These are phyloP conservation scores for Rhynchospora tenuis DNA, from an alignment of 176 grass and related monocot genomes.

Conservation along the genomic window DNA sequence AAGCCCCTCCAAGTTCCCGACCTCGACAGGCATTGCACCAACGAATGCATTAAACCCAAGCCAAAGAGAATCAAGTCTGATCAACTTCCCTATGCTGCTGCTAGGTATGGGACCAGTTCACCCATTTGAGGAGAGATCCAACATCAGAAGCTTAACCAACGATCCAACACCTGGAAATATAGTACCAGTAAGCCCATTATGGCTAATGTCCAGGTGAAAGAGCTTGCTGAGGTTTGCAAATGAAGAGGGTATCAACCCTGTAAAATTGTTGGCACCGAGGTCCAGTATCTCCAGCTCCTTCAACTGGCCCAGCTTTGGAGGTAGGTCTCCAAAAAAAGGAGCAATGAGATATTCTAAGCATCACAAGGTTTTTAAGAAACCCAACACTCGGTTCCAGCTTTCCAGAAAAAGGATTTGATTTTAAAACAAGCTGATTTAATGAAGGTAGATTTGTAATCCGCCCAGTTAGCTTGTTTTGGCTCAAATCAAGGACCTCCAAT, in stretches of 20 bases:
- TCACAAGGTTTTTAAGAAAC: slow-evolving; percentile 47
- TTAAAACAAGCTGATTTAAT: slow-evolving; percentile 56
- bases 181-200: slow-evolving; percentile 51
- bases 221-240: slow-evolving; percentile 61
- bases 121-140: slow-evolving; percentile 81
- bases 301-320: slow-evolving; percentile 57
- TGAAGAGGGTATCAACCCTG: slow-evolving; percentile 46
- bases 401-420: slow-evolving; percentile 53
- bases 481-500: slow-evolving; percentile 63
- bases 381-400: slow-evolving; percentile 46
- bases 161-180: slow-evolving; percentile 63
- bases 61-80: slow-evolving; percentile 44
- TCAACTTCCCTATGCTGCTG: slow-evolving; percentile 53
- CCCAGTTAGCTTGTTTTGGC: slow-evolving; percentile 60
- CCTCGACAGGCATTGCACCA: slow-evolving; percentile 61
- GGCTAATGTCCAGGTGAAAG: slow-evolving; percentile 65
- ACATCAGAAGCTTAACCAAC: slow-evolving; percentile 45
- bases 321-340: slow-evolving; percentile 55
- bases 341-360: slow-evolving; percentile 53
- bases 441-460: slow-evolving; percentile 38
- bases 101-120: slow-evolving; percentile 58
- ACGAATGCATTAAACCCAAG: slow-evolving; percentile 58
- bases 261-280: slow-evolving; percentile 51
- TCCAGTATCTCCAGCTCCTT: slow-evolving; percentile 58
- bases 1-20: slow-evolving; percentile 60